phyloP scores from a whole-genome alignment of 805 yeast genomes.

The Nakazawaea laoshanensis region DNA sequence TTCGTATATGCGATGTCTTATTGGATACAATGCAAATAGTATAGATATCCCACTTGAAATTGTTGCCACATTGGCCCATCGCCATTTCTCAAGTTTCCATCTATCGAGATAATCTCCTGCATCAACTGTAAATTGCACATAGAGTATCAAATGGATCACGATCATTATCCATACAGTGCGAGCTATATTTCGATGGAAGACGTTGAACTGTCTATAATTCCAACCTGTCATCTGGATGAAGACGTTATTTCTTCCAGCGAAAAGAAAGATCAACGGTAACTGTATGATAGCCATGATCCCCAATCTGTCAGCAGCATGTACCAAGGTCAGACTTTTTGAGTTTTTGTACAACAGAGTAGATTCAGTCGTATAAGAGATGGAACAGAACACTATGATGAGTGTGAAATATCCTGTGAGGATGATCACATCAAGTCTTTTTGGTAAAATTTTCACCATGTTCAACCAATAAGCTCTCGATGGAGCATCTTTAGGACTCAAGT shows the following conservation, averaged over 20 bases:
- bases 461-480: constrained; percentile 4
- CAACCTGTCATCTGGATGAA: constrained; percentile 23
- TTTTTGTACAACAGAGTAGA: constrained; percentile 22
- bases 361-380: constrained; percentile 18
- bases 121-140: constrained; percentile 25
- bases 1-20: constrained; percentile 33
- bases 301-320: constrained; percentile 33
- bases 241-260: constrained; percentile 27
- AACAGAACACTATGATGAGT: constrained; percentile 19
- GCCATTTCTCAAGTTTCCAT: constrained; percentile 32
- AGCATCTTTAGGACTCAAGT: not conserved
- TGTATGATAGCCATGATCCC: constrained; percentile 35
- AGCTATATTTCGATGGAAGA: constrained; percentile 32
- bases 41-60: constrained; percentile 19
- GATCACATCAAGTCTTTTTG: constrained; percentile 24
- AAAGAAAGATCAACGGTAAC: constrained; percentile 24
- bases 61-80: constrained; percentile 32
- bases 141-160: constrained; percentile 28
- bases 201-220: constrained; percentile 25
- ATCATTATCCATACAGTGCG: constrained; percentile 29
- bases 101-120: constrained; percentile 26
- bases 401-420: constrained; percentile 19
- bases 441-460: constrained; percentile 17
- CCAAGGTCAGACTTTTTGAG: constrained; percentile 19
- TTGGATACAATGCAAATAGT: constrained; percentile 20